Percentiles rank a stretch among this genome's conserved stretches.
These are phyloP conservation scores for Astragalus glycyphyllos DNA, from an alignment of 306 rosid species.

Conservation along the genomic window DNA sequence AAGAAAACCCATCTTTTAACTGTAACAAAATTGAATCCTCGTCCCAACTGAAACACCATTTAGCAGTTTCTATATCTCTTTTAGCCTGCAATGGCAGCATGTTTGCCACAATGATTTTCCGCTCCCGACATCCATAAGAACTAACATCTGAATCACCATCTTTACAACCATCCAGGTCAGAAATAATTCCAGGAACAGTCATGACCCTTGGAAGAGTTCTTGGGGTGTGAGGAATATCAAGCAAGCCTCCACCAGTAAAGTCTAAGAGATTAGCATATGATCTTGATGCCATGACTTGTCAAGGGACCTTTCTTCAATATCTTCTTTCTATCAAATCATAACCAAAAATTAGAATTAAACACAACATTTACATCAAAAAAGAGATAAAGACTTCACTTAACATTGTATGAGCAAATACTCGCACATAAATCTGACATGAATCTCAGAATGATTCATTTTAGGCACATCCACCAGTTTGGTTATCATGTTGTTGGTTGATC, in stretches of 20 bases:
- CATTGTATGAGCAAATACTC: not conserved
- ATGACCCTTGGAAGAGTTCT: constrained; percentile 73
- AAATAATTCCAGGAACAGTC: constrained; percentile 79
- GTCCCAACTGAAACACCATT: constrained; percentile 81
- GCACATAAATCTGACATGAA: not conserved
- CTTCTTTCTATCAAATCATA: constrained; percentile 39
- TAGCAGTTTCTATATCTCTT: constrained; percentile 63
- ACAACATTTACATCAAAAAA: constrained; percentile 11
- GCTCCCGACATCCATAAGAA: constrained; percentile 66
- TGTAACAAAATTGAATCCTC: constrained; percentile 79
- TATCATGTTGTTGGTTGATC: constrained; percentile 16
- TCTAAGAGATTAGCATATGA: constrained; percentile 64
- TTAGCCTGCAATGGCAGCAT: constrained; percentile 80
- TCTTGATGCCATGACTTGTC: constrained; percentile 60
- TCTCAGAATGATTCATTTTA: constrained; percentile 8
- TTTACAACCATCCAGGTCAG: constrained; percentile 62
- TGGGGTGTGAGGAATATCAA: constrained; percentile 71
- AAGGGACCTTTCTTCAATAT: constrained; percentile 33
- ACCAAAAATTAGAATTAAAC: not conserved
- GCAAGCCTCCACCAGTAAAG: constrained; percentile 63
- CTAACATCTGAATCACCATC: constrained; percentile 71
- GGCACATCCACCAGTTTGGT: constrained; percentile 4
- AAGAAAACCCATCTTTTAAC: constrained; percentile 70
- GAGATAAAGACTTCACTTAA: constrained; percentile 1
- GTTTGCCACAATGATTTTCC: constrained; percentile 82